Base-by-base conservation (phyloP, 2,329 filamentous ascomycete species). In the Mycosphaerella sp. region DNA sequence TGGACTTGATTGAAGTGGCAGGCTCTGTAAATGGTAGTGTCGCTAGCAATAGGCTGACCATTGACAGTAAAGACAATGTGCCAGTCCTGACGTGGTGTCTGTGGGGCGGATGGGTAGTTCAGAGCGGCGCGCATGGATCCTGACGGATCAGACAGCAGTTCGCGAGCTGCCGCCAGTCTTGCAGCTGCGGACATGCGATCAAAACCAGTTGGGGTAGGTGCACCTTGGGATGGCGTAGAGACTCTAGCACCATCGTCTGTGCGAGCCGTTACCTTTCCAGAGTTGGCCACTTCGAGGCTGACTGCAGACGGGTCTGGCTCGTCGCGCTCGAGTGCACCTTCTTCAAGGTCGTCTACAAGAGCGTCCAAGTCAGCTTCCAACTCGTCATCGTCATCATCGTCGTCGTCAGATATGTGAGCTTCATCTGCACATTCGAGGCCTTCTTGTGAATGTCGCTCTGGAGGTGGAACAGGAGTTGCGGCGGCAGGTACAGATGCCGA, bases 51-150 rank as follows among this genome's bases (percentile, higher is more conserved):
- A 1, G 87, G 80, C 69, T 90, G 89, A 50, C 81, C 86, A 59
- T 95, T 86, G 47, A 97, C 80, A 61, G 83, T 91, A 72, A 98
- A 98, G 66, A 97, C 89, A 57, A 98, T 90, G 66, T 98, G 92
- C 93, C 93, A 98, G 67, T 97, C 91, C 67, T 95, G 87, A 1
- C 91, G 89, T 0, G 82, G 77, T 11, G 87, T 78, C 62, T 91
- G 87, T 49, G 95, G 81, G 3, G 89, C 89, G 49, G 88, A 87
- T 23, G 90, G 86, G 69, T 96, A 95, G 0, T 90, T 89, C 71
- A 89, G 82, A n/a, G 48, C 48, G 2, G 85, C 80, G 8, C 85
- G 80, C 8, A 71, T 70, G 34, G 76, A 66, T 61, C 72, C 64
- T 1, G 84, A 75, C 0, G 81, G 74, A 48, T 72, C 68, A 1